Base-by-base conservation (phyloP, 371 early-diverging fungal species). In the Dichotomocladium elegans region DNA sequence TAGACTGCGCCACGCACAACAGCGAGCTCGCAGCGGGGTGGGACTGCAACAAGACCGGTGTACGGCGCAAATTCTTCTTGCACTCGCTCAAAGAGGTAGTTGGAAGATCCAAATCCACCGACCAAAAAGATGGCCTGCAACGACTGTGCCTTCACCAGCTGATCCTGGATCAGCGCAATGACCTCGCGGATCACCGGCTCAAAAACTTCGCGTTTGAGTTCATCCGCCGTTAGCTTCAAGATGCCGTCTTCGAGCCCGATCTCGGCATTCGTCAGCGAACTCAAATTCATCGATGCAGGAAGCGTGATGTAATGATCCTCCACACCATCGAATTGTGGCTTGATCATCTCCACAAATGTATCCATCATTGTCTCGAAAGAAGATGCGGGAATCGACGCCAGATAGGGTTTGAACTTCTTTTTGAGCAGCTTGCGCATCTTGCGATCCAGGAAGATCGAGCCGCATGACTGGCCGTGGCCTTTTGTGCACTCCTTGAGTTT, bases 21-120 rank as follows among this genome's bases (percentile, higher is more conserved):
- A 0, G 76, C 76, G 6, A 75, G 51, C 47, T 75, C 76, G 57
- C 72, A 69, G 41, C 70, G 60, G 24, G 76, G 76, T n/a, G 76
- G 76, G 28, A 75, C 72, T 4, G 70, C 76, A 0, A 75, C 68
- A n/a, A 66, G 53, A 15, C 72, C 72, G n/a, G 72, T 64, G 15
- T 63, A 58, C 7, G 62, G 40, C 12, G 57, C 53, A 52, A 71
- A 69, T 11, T 69, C 58, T 24, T 58, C 37, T 31, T 64, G 66
- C 8, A 81, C 57, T 21, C 66, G 72, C n/a, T 79, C 74, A 41
- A 74, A 70, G 31, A 81, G 53, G 50, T 78, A 79, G 50, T 73
- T 74, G 52, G 79, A 79, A 22, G 78, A 76, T 4, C 82, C 82
- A 55, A 81, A 81, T 19, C 82, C 82, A 50, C 82, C 82, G 4